phyloP scores from a whole-genome alignment of 768 basidiomycete species.

The Gloeophyllum trabeum region DNA sequence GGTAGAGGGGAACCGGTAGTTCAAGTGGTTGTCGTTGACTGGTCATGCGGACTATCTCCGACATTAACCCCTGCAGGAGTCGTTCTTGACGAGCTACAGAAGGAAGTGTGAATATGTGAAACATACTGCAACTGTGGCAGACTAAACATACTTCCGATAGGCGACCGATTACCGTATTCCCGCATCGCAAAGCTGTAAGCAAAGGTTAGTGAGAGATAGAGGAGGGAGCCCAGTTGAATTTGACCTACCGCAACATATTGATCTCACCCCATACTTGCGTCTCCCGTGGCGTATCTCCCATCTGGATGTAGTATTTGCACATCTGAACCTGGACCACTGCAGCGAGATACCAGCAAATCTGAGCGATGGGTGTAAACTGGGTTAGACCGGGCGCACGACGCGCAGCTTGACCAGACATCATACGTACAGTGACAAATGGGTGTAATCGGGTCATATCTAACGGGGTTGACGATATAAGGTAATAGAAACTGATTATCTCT shows the following conservation, averaged over 20 bases:
- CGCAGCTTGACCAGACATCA: not conserved
- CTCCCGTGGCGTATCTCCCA: conserved; percentile 63
- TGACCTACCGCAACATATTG: conserved; percentile 59
- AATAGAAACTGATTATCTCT: conserved; percentile 64
- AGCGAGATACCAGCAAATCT: conserved; percentile 90
- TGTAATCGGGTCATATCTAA: conserved; percentile 72
- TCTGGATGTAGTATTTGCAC: conserved; percentile 80
- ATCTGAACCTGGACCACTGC: conserved; percentile 80
- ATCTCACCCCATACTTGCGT: conserved; percentile 82
- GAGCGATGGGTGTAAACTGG: not conserved
- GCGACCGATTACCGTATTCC: conserved; percentile 67
- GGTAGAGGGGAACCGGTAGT: conserved; percentile 72
- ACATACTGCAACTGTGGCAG: not conserved
- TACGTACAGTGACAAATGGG: conserved; percentile 68
- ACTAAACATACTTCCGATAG: conserved; percentile 61
- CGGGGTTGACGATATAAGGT: conserved; percentile 71
- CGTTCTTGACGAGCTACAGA: conserved; percentile 68
- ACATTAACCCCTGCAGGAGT: conserved; percentile 73
- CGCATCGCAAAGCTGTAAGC: conserved; percentile 66
- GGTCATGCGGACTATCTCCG: conserved; percentile 76
- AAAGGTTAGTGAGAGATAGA: not conserved
- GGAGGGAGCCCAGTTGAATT: not conserved
- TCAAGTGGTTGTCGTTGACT: conserved; percentile 71
- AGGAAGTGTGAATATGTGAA: not conserved
- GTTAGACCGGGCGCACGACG: too few relatives aligned